Evolutionary conservation across 345 rosid species (phyloP), one percentile per base, ranked within the genome.

Genomic region (Citrus medica): DNA sequence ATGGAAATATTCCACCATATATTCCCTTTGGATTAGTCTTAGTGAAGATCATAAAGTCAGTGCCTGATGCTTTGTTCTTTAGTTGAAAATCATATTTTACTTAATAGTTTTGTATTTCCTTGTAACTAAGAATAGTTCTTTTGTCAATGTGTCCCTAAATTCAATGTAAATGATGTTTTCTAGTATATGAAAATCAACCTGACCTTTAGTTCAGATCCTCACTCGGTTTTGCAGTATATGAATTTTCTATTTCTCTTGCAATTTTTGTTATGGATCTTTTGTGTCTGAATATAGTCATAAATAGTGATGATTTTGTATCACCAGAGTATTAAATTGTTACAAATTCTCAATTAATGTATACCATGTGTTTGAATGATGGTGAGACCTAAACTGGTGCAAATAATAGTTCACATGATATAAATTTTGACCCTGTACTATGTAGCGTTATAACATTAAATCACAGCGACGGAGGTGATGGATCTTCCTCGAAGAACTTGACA

Each of bases 1-100:
- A 28, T 63, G 77, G 74, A 89, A 84, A 88, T 90, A 88, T 90
- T 82, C 91, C 76, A 5, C 71, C 73, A 35, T 7, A 68, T 82
- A 82, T 86, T 37, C 83, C 84, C 76, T 82, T 59, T 71, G 78
- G 82, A 80, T 69, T 78, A 59, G 76, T 61, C 76, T 79, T 6
- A 1, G 51, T 64, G 61, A 73, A 74, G 80, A 71, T 14, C 21
- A 25, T 55, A 74, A 80, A 84, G 89, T 81, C 87, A 81, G 81
- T 48, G 58, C 24, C 33, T 80, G 82, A 63, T 72, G 75, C 76
- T 70, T 68, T 66, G 42, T 78, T 82, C 56, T 74, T 72, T 75
- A 28, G 70, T 74, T 79, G 32, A 60, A 55, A 69, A 68, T 24
- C 24, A 61, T 56, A 71, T 55, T 27, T 46, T 68, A 60, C n/a